A percentile compares a stretch with the other conserved stretches of the same genome.
Evolutionary conservation across 1,284 basidiomycete species (phyloP).

Genomic region (Malassezia psittaci): DNA sequence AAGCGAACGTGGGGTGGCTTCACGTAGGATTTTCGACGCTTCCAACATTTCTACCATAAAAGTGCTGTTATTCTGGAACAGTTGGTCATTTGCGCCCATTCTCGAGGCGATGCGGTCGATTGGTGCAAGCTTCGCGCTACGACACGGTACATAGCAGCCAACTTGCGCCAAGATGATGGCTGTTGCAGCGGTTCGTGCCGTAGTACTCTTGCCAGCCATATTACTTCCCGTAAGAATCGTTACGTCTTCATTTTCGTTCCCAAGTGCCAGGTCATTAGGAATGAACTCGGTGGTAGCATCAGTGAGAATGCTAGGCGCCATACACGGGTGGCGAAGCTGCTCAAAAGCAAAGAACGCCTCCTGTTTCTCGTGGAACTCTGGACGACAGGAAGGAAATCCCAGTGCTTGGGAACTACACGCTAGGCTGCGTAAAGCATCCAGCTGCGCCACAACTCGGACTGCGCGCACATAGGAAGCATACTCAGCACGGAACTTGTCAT

Average conservation of each 20-base stretch:
- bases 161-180: constrained; percentile 93
- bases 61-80: constrained; percentile 44
- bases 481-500: constrained; percentile 78
- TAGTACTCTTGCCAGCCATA: constrained; percentile 55
- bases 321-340: constrained; percentile 69
- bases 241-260: constrained; percentile 66
- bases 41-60: constrained; percentile 49
- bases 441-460: constrained; percentile 61
- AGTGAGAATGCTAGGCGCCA: constrained; percentile 24
- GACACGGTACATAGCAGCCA: constrained; percentile 92
- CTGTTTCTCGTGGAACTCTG: constrained; percentile 69
- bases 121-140: constrained; percentile 69
- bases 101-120: constrained; percentile 89
- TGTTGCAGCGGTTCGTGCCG: constrained; percentile 89
- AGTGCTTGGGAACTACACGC: constrained; percentile 79
- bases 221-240: constrained; percentile 89
- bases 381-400: constrained; percentile 83
- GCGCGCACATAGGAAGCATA: constrained; percentile 29
- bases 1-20: constrained; percentile 45
- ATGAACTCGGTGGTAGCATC: constrained; percentile 62
- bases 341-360: constrained; percentile 69
- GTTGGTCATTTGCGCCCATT: constrained; percentile 67
- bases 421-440: constrained; percentile 87
- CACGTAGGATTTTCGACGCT: constrained; percentile 42
- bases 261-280: constrained; percentile 82